Percentiles rank a stretch among this genome's conserved stretches.
Conservation (phyloP, 2,329 filamentous ascomycete genomes). For the Volutella citrinella region DNA sequence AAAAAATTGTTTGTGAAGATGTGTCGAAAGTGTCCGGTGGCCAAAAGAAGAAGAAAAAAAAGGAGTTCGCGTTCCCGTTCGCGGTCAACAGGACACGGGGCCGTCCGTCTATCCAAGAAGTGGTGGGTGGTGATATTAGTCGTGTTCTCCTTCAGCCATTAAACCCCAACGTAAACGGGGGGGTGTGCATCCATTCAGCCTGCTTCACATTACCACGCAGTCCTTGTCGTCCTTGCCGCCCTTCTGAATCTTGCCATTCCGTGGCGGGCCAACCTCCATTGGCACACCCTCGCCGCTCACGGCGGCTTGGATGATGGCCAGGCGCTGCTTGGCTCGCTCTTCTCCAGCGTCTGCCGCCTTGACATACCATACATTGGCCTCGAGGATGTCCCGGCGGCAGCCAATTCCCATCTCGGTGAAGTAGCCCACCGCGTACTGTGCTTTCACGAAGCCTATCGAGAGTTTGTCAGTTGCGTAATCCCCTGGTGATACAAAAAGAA, state of each 20-base stretch:
- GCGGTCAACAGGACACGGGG: constrained; percentile 6
- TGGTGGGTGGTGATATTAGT: constrained; percentile 18
- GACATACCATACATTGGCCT: constrained; percentile 98
- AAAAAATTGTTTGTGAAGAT: too few species aligned
- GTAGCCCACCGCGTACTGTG: constrained; percentile 94
- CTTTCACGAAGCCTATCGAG: constrained; percentile 59
- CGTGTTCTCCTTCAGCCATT: constrained; percentile 15
- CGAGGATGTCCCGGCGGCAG: constrained; percentile 87
- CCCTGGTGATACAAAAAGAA: not conserved
- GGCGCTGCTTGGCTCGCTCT: constrained; percentile 80
- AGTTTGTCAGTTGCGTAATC: constrained; percentile 10
- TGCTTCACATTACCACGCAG: constrained; percentile 56
- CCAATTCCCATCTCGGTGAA: constrained; percentile 99
- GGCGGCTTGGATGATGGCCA: constrained; percentile 83
- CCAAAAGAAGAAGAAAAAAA: not conserved
- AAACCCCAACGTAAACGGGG: constrained; percentile 3
- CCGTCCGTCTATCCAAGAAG: constrained; percentile 3
- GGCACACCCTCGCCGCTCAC: constrained; percentile 57
- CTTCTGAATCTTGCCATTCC: constrained; percentile 51
- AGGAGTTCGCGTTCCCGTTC: constrained; percentile 5
- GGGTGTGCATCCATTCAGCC: constrained; percentile 5
- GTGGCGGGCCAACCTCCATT: constrained; percentile 54
- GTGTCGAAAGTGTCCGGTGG: too few species aligned
- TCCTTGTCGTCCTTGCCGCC: constrained; percentile 50
- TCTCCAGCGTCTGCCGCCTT: constrained; percentile 91